Base-by-base conservation (phyloP, 2,329 filamentous ascomycete genomes). In the Cytospora chrysosperma region DNA sequence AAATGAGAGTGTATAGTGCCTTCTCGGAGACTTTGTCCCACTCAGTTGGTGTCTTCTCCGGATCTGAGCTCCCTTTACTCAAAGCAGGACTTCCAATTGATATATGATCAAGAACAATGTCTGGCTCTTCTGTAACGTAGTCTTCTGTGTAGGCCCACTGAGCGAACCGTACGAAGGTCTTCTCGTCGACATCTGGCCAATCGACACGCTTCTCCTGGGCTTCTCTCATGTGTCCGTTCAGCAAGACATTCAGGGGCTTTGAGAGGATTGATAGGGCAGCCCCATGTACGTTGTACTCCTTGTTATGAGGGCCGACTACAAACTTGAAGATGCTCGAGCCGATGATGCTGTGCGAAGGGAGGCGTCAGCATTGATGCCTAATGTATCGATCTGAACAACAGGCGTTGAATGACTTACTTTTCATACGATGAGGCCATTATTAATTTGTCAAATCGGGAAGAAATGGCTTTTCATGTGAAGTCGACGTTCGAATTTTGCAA, bases 171-270 rank as follows among this genome's bases (percentile, higher is more conserved):
- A 67, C 52, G 24, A 68, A 68, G 0, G 62, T 65, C 6, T 63
- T 30, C 27, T 67, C 62, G 4, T 68, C 67, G 13, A 68, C 21
- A 28, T 68, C 66, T 3, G 65, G 61, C 66, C 67, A 68, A 3
- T 60, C 12, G 3, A 68, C 56, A 24, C 56, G n/a, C 13, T 47
- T 37, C 28, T 65, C 60, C 17, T 50, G n/a, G 8, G 67, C 57
- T 56, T 68, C 67, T 47, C 51, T 47, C 56, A 65, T 56, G 0
- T 56, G 21, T 0, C 67, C 67, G 3, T 64, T 61, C 5, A 68
- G 32, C 13, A 68, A 43, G 4, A 51, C 60, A n/a, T 47, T 12
- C 5, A 68, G 53, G 1, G 66, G 60, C 7, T 24, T 61, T 26
- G 67, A 68, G 9, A 68, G 54, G 4, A 27, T n/a, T 2, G 63